These are phyloP conservation scores for Magnusiomyces magnusii DNA, from an alignment of 1,139 yeast genomes.

Conservation along the genomic window DNA sequence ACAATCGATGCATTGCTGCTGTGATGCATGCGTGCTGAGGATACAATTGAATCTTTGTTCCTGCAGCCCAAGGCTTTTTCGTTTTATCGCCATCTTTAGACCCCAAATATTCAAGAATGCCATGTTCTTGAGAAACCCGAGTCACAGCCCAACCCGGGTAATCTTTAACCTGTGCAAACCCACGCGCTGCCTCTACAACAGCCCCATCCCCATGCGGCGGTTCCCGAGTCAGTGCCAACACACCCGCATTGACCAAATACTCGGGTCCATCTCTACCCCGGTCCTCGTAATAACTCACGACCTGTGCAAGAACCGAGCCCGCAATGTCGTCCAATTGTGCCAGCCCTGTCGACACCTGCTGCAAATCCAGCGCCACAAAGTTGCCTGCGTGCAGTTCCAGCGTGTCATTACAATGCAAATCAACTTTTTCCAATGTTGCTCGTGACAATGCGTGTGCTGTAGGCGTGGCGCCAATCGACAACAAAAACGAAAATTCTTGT, in stretches of 20 bases:
- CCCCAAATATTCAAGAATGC: conserved; percentile 37
- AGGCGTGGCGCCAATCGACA: conserved; percentile 76
- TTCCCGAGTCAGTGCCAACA: conserved; percentile 61
- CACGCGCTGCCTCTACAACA: conserved; percentile 36
- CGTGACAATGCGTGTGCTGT: conserved; percentile 57
- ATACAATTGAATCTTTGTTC: conserved; percentile 47
- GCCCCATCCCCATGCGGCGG: conserved; percentile 18
- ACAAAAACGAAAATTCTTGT: conserved; percentile 29
- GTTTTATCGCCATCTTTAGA: conserved; percentile 20
- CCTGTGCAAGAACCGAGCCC: conserved; percentile 53
- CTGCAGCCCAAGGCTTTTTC: conserved; percentile 40
- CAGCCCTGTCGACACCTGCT: conserved; percentile 64
- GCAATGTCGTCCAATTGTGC: conserved; percentile 45
- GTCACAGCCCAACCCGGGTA: conserved; percentile 44
- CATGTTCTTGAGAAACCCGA: conserved; percentile 50
- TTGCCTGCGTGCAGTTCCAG: conserved; percentile 78
- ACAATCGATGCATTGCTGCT: conserved; percentile 56
- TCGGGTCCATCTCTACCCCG: conserved; percentile 38
- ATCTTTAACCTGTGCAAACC: conserved; percentile 41
- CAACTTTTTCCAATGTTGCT: not conserved
- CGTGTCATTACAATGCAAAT: conserved; percentile 32
- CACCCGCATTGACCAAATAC: conserved; percentile 65
- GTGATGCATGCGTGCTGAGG: conserved; percentile 77
- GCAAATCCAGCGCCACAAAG: conserved; percentile 64
- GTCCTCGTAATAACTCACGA: conserved; percentile 47